Base-by-base conservation (phyloP, 495 filamentous ascomycete genomes). In the Aspergillus olivimuriae region DNA sequence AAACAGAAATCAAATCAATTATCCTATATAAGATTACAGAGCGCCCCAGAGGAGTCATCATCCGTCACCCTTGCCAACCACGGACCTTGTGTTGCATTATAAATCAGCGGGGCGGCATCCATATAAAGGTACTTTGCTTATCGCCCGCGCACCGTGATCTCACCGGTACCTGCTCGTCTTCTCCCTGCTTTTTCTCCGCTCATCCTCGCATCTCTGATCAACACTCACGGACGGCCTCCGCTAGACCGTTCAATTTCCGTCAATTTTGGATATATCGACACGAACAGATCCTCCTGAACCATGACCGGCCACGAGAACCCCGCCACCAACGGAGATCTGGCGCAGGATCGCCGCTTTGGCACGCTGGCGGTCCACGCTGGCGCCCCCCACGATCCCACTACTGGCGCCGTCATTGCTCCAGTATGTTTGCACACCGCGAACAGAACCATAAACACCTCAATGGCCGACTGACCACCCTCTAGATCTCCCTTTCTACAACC, bases 361-460 rank as follows among this genome's bases (percentile, higher is more conserved):
- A 98, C 92, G 22, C 74, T 92, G 19, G 92, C 92, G 34, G 92
- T 98, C 10, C 92, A 98, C 66, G 87, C 91, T 41, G 92, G 92
- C 34, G 68, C 88, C 33, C 86, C 84, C 51, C 87, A 94, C 62
- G 92, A 98, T 69, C 86, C 89, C 30, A 69, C 72, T 8, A 98
- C 91, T 19, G 92, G 92, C 44, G 92, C 92, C 50, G 92, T 98
- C 47, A 98, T 98, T 63, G 85, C 89, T 61, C 69, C 92, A 39
- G 81, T 84, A 60, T 47, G 74, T 62, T n/a, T n/a, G n/a, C n/a
- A n/a, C n/a, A n/a, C n/a, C n/a, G n/a, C n/a, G n/a, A n/a, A n/a
- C n/a, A n/a, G n/a, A n/a, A n/a, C n/a, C n/a, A n/a, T 56, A 40
- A 49, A 52, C 26, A 58, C 41, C 24, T 11, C 11, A 28, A 28